phyloP scores from a whole-genome alignment of 371 early-diverging fungal species.

The Batkoa obscura region DNA sequence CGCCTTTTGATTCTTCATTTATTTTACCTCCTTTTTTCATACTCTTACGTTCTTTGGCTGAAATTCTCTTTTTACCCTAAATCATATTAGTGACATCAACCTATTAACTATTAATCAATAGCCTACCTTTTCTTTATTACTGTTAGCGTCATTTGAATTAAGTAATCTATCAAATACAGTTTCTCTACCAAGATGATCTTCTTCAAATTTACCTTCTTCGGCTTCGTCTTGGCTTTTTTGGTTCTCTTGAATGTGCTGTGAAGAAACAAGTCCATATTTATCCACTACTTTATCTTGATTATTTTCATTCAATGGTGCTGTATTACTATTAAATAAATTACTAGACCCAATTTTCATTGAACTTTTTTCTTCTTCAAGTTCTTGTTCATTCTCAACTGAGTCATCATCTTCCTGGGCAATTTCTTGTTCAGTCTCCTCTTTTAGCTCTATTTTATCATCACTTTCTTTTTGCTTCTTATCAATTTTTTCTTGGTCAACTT shows the following conservation, averaged over 20 bases:
- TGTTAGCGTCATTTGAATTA: not conserved
- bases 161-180: not conserved
- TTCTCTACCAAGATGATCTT: not conserved
- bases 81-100: not conserved
- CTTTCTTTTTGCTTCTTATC: slow-evolving; percentile 3
- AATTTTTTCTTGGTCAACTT: too few species aligned
- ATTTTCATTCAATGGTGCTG: not conserved
- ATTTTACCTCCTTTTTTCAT: not conserved
- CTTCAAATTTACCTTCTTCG: not conserved
- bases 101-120: not conserved
- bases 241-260: slow-evolving; percentile 1
- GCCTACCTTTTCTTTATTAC: not conserved
- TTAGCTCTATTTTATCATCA: not conserved
- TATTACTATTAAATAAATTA: slow-evolving; percentile 7
- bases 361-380: slow-evolving; percentile 8
- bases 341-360: slow-evolving; percentile 4
- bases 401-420: slow-evolving; percentile 4
- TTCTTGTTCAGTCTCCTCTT: slow-evolving; percentile 6
- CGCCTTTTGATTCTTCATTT: slow-evolving; percentile 15
- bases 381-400: slow-evolving; percentile 6
- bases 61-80: not conserved
- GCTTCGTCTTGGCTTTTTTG: not conserved
- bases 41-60: not conserved
- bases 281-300: slow-evolving; percentile 8
- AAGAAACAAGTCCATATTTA: slow-evolving; percentile 2